phyloP scores from a whole-genome alignment of 2,329 filamentous ascomycete genomes.

The Nemania sp. region DNA sequence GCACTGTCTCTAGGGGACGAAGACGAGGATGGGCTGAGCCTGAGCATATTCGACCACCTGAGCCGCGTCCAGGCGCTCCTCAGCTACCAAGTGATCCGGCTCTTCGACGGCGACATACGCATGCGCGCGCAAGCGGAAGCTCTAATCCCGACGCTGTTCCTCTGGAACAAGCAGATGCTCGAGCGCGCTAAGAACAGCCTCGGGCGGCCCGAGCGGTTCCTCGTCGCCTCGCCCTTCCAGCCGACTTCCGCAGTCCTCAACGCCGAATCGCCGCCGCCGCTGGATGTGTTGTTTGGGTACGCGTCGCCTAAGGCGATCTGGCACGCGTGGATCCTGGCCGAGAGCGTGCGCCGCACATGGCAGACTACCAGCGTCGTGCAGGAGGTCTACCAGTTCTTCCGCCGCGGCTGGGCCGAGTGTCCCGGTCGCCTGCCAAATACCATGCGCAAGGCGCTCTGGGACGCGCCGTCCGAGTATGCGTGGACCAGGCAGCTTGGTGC shows the following conservation, averaged over 20 bases:
- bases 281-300: too few species aligned
- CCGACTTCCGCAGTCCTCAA: too few species aligned
- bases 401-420: conserved; percentile 35
- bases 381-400: conserved; percentile 35
- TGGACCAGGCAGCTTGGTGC: conserved; percentile 27
- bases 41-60: conserved; percentile 29
- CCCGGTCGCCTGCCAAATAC: conserved; percentile 36
- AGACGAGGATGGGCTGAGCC: conserved; percentile 1
- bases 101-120: conserved; percentile 42
- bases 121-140: conserved; percentile 40
- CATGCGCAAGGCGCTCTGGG: conserved; percentile 36
- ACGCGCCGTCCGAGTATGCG: conserved; percentile 32
- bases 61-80: conserved; percentile 34
- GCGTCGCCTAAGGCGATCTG: conserved; percentile 25
- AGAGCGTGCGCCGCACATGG: conserved; percentile 39
- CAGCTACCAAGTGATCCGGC: conserved; percentile 41
- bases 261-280: too few species aligned
- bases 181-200: conserved; percentile 22
- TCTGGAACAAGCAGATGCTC: conserved; percentile 33
- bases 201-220: conserved; percentile 17
- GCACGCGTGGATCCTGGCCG: conserved; percentile 37
- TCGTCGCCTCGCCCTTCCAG: conserved; percentile 12
- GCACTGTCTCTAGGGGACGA: conserved; percentile 15
- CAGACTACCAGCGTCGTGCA: conserved; percentile 30
- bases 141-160: conserved; percentile 36